Conservation (phyloP, 2,329 filamentous ascomycete genomes). For the Arthroderma sp. region DNA sequence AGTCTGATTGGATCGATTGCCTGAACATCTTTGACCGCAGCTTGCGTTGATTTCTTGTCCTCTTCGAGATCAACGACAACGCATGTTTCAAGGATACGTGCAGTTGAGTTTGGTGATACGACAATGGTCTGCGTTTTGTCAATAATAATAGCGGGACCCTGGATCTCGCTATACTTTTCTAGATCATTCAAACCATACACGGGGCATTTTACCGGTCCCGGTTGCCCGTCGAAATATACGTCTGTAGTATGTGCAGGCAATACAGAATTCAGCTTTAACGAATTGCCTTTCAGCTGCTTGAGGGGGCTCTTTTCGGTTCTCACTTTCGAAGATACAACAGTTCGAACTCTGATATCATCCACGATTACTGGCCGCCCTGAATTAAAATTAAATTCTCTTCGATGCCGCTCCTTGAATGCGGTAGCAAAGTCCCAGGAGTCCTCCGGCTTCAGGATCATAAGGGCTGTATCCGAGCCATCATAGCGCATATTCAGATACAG, state of each 20-base stretch:
- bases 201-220: conserved; percentile 58
- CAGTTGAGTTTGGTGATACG: conserved; percentile 58
- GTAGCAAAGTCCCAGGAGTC: conserved; percentile 71
- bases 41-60: conserved; percentile 30
- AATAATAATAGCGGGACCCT: conserved; percentile 73
- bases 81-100: conserved; percentile 65
- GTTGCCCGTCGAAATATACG: conserved; percentile 65
- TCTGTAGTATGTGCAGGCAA: conserved; percentile 52
- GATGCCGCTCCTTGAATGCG: conserved; percentile 75
- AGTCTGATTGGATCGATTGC: conserved; percentile 64
- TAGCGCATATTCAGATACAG: conserved; percentile 93
- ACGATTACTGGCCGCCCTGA: conserved; percentile 77
- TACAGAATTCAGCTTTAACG: conserved; percentile 43
- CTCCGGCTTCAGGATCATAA: conserved; percentile 73
- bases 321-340: conserved; percentile 78
- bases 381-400: conserved; percentile 87
- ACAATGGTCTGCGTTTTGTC: conserved; percentile 66
- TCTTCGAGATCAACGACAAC: conserved; percentile 67
- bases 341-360: conserved; percentile 76
- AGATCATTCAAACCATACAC: conserved; percentile 73
- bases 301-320: conserved; percentile 71
- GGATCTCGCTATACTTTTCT: conserved; percentile 55
- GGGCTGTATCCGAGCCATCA: conserved; percentile 73
- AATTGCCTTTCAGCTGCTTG: conserved; percentile 61
- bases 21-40: conserved; percentile 17